Evolutionary conservation across 2,329 filamentous ascomycete genomes (phyloP).

Genomic region (Nannizziopsis barbatae): DNA sequence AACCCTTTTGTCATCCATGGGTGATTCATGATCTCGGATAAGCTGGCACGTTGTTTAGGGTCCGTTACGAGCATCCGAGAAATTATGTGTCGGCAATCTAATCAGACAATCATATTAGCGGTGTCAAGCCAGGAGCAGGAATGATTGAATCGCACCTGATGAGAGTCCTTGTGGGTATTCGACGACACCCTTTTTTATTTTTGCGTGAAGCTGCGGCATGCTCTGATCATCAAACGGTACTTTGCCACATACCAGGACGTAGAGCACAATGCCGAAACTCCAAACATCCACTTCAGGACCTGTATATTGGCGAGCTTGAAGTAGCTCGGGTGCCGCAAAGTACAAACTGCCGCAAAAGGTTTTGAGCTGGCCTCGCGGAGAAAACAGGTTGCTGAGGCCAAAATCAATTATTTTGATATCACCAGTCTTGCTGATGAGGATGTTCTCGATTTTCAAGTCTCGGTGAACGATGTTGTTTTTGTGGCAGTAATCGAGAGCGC

Average conservation of each 20-base stretch:
- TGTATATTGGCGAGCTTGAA: conserved; percentile 88
- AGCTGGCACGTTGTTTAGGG: conserved; percentile 70
- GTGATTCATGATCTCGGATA: conserved; percentile 87
- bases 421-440: conserved; percentile 95
- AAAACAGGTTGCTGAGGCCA: conserved; percentile 90
- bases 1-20: conserved; percentile 95
- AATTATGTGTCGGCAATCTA: conserved; percentile 88
- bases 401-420: conserved; percentile 99
- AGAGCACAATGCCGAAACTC: conserved; percentile 97
- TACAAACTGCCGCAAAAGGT: conserved; percentile 97
- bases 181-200: conserved; percentile 94
- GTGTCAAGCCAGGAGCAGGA: conserved; percentile 11
- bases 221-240: conserved; percentile 98
- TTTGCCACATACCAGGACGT: conserved; percentile 93
- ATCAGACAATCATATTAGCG: conserved; percentile 1
- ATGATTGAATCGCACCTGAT: conserved; percentile 51
- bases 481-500: conserved; percentile 93
- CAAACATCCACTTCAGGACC: conserved; percentile 95
- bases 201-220: conserved; percentile 95
- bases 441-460: conserved; percentile 97
- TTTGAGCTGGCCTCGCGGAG: conserved; percentile 72
- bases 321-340: conserved; percentile 87
- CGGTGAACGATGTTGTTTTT: conserved; percentile 96
- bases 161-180: conserved; percentile 94
- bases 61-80: conserved; percentile 94